phyloP scores from a whole-genome alignment of 202 grass and related monocot genomes.

The Carex arenaria region DNA sequence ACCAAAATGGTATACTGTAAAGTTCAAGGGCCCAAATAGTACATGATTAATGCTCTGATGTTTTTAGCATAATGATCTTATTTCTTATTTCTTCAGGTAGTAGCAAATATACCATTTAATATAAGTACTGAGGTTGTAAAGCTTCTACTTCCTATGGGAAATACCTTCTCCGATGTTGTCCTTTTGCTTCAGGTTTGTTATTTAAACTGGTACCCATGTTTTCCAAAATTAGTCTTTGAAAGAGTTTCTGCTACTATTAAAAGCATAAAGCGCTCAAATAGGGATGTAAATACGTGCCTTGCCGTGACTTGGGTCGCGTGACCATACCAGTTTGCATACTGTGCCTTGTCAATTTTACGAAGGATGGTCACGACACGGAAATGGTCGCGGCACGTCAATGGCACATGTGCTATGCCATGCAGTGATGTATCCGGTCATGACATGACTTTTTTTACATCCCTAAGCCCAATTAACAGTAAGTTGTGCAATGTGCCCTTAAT shows the following conservation, averaged over 20 bases:
- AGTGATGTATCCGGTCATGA: too few relatives aligned
- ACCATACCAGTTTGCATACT: too few relatives aligned
- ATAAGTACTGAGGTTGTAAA: conserved; percentile 90
- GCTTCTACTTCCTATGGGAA: conserved; percentile 89
- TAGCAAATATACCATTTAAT: conserved; percentile 96
- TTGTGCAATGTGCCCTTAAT: background rate
- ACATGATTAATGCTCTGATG: background rate
- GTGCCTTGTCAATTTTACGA: too few relatives aligned
- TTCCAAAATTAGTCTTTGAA: background rate
- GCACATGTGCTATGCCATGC: too few relatives aligned
- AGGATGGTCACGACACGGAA: too few relatives aligned
- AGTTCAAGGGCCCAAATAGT: background rate
- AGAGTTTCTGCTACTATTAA: background rate
- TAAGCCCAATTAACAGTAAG: background rate
- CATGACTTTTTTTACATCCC: too few relatives aligned
- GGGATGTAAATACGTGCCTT: too few relatives aligned
- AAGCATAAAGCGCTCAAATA: background rate
- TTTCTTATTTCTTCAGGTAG: conserved; percentile 57
- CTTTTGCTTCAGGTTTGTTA: conserved; percentile 92
- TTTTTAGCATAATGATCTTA: conserved; percentile 9
- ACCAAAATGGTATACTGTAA: background rate
- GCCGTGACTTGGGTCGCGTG: too few relatives aligned
- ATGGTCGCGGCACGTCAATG: too few relatives aligned
- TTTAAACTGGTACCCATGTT: background rate
- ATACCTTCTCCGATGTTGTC: conserved; percentile 74